Evolutionary conservation across 1,284 basidiomycete species (phyloP).

Genomic region (Coniophora puteana): DNA sequence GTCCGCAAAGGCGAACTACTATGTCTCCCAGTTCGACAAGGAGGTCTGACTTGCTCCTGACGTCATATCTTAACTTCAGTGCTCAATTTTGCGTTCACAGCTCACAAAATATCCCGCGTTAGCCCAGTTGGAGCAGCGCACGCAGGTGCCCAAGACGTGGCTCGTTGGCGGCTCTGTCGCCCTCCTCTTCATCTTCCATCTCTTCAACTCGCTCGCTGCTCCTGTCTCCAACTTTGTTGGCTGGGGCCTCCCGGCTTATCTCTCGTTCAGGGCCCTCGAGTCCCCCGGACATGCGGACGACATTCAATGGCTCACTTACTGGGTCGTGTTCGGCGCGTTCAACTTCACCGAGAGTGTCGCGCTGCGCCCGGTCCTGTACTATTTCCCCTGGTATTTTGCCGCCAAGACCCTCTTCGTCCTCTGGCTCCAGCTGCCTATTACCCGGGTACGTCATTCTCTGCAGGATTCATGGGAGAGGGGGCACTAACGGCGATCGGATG

Average conservation of each 20-base stretch:
- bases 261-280: conserved; percentile 85
- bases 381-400: conserved; percentile 86
- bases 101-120: conserved; percentile 90
- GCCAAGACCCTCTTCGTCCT: conserved; percentile 87
- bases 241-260: conserved; percentile 80
- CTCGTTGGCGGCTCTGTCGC: conserved; percentile 73
- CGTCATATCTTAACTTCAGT: conserved; percentile 8
- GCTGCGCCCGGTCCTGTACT: conserved; percentile 73
- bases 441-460: conserved; percentile 59
- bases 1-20: conserved; percentile 71
- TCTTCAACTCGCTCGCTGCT: conserved; percentile 78
- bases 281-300: conserved; percentile 70
- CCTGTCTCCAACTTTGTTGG: conserved; percentile 84
- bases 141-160: conserved; percentile 92
- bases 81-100: conserved; percentile 36
- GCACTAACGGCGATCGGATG: background rate
- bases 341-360: conserved; percentile 81
- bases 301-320: conserved; percentile 87
- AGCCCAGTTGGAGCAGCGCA: conserved; percentile 83
- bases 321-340: conserved; percentile 85
- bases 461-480: background rate
- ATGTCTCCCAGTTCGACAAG: conserved; percentile 87
- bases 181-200: conserved; percentile 68
- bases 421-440: conserved; percentile 81
- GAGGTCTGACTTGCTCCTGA: conserved; percentile 57